Conservation (phyloP, 169 alveolate species). For the Plasmodium falciparum region DNA sequence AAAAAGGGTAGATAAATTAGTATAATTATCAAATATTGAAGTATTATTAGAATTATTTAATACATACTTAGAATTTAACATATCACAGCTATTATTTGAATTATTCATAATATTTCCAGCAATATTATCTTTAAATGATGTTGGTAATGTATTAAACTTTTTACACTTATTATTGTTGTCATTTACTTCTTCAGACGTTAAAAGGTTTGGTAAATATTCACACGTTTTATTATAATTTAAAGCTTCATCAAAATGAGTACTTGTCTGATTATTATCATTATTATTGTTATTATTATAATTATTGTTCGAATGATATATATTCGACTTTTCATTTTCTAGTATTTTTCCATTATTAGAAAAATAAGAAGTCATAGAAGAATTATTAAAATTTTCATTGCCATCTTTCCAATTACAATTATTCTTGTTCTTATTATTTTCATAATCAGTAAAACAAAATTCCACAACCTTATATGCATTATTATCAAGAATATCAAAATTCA, state of each 20-base stretch:
- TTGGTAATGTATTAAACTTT: constrained; percentile 7
- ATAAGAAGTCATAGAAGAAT: neutral
- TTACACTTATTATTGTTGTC: constrained; percentile 2
- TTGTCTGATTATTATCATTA: neutral
- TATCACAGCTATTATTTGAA: constrained; percentile 16
- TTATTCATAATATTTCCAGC: constrained; percentile 10
- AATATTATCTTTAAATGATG: constrained; percentile 20
- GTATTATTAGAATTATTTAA: constrained; percentile 60
- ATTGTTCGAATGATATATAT: neutral
- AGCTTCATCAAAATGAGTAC: constrained; percentile 1
- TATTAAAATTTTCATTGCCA: neutral
- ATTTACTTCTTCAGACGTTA: constrained; percentile 14
- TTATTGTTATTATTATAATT: constrained; percentile 3
- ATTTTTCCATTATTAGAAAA: neutral
- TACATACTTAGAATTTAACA: constrained; percentile 36
- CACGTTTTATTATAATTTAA: constrained; percentile 43
- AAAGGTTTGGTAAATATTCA: constrained; percentile 41
- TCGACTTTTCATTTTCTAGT: neutral
- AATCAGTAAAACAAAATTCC: constrained; percentile 72
- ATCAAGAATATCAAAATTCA: constrained; percentile 51
- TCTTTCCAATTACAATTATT: constrained; percentile 18
- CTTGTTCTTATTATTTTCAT: constrained; percentile 50
- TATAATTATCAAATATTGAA: constrained; percentile 34
- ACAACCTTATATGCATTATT: constrained; percentile 69
- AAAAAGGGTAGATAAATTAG: constrained; percentile 36